Evolutionary conservation across 306 rosid species (phyloP).

Genomic region (Dryas octopetala): DNA sequence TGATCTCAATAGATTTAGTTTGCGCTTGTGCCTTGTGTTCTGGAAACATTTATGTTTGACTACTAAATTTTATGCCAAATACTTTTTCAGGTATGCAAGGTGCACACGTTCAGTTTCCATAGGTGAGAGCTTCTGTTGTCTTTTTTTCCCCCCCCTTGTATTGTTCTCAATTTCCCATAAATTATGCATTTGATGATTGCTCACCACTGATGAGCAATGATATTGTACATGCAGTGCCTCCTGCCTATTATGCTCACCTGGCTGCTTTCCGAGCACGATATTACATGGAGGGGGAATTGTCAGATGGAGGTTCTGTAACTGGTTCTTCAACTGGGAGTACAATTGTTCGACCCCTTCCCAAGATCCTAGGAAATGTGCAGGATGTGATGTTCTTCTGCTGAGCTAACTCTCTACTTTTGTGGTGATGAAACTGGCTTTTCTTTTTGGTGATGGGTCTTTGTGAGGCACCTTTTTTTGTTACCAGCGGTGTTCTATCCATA

Average conservation of each 20-base stretch:
- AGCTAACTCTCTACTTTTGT: background rate
- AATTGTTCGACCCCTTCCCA: slow-evolving; percentile 21
- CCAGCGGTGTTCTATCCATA: too few relatives aligned
- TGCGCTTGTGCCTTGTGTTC: background rate
- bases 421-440: background rate
- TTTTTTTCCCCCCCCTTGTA: background rate
- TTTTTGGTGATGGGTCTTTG: too few relatives aligned
- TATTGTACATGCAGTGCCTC: slow-evolving; percentile 39
- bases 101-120: slow-evolving; percentile 54
- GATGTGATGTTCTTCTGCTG: slow-evolving; percentile 48
- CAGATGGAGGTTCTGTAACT: slow-evolving; percentile 26
- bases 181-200: background rate
- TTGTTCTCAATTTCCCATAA: background rate
- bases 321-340: background rate
- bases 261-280: slow-evolving; percentile 36
- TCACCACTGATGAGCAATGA: background rate
- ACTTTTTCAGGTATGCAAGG: slow-evolving; percentile 43
- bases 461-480: too few relatives aligned
- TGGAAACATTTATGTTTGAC: background rate
- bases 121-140: slow-evolving; percentile 13
- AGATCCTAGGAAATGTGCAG: slow-evolving; percentile 32
- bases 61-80: background rate
- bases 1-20: background rate
- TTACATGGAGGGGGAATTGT: slow-evolving; percentile 30
- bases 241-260: slow-evolving; percentile 39